Evolutionary conservation across 768 basidiomycete species (phyloP), one percentile per base, ranked within the genome.

Genomic region (Gelatoporia subvermispora): DNA sequence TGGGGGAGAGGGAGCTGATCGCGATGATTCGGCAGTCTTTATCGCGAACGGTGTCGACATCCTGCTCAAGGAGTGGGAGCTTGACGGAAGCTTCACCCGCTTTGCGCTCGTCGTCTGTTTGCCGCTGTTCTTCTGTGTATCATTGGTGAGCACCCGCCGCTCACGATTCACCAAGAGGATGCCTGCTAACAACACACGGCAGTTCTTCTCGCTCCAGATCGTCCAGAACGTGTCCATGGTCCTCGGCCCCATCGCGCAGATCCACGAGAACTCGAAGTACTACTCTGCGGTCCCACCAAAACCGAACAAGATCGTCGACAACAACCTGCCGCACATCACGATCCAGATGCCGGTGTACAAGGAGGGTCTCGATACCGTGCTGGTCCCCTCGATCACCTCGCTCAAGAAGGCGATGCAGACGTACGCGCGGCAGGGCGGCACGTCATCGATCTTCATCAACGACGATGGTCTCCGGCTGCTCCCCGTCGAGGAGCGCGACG

Each of bases 371-470:
- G 71, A 75, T 0, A 66, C 64, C 2, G 77, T 78, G 37, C 21
- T 80, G 58, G 62, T 75, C 0, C 75, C 73, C 20, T 77, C 75
- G 0, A 72, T 77, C 48, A 71, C 76, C 28, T 79, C 77, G 2
- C 59, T 82, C 45, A 82, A 82, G 57, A 72, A 70, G 62, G 78
- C 79, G 7, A 79, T 82, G 70, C 76, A 77, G 55, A 81, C 79
- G 11, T 81, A 82, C 54, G 82, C 82, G 24, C 72, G 80, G 3
- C 81, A 83, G 55, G 82, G 81, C n/a, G 82, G 82, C 2, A 74
- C 74, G 0, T 76, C 75, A 44, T 71, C 71, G 16, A 79, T 82
- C 53, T 69, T 83, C 51, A 67, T 83, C 42, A 82, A 80, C 50
- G 82, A 84, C 48, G 82, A 84, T 54, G 82, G 82, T 52, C 62